phyloP scores from a whole-genome alignment of 2,329 filamentous ascomycete genomes.

The Penicillium corylophilum region DNA sequence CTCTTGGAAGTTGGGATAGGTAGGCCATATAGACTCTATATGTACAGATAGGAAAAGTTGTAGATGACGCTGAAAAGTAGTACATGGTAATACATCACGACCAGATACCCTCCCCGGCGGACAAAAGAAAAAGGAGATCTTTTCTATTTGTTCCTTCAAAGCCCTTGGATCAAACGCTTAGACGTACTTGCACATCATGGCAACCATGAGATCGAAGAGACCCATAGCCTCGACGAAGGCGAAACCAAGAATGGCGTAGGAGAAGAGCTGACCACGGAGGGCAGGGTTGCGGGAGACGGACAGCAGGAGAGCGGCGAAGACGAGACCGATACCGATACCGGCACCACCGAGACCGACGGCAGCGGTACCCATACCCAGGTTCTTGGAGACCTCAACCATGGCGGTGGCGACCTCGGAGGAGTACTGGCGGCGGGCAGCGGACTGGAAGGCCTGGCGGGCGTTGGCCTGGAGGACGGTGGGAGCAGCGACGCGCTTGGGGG shows the following conservation, averaged over 20 bases:
- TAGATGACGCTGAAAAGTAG: constrained; percentile 33
- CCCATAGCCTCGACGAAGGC: constrained; percentile 80
- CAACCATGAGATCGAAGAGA: constrained; percentile 88
- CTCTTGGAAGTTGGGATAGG: constrained; percentile 28
- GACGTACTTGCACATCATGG: constrained; percentile 89
- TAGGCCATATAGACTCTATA: constrained; percentile 32
- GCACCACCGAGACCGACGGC: constrained; percentile 90
- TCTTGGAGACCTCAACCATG: constrained; percentile 88
- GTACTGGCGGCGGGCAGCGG: constrained; percentile 72
- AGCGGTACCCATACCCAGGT: constrained; percentile 83
- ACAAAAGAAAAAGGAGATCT: constrained; percentile 13
- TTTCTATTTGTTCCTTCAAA: constrained; percentile 10
- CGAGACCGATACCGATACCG: constrained; percentile 93
- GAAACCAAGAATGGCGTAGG: constrained; percentile 92
- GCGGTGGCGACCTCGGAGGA: constrained; percentile 81
- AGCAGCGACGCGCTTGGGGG: constrained; percentile 72
- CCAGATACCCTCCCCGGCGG: constrained; percentile 30
- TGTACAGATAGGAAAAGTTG: constrained; percentile 31
- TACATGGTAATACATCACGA: constrained; percentile 34
- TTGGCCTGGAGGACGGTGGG: constrained; percentile 66
- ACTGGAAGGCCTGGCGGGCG: constrained; percentile 58
- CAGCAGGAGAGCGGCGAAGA: constrained; percentile 86
- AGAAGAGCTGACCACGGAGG: constrained; percentile 93
- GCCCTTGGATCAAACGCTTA: constrained; percentile 28
- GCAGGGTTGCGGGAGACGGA: constrained; percentile 91